Percentiles rank a stretch among this genome's conserved stretches.
phyloP scores from a whole-genome alignment of 345 rosid genomes.

The Dipteronia dyeriana region DNA sequence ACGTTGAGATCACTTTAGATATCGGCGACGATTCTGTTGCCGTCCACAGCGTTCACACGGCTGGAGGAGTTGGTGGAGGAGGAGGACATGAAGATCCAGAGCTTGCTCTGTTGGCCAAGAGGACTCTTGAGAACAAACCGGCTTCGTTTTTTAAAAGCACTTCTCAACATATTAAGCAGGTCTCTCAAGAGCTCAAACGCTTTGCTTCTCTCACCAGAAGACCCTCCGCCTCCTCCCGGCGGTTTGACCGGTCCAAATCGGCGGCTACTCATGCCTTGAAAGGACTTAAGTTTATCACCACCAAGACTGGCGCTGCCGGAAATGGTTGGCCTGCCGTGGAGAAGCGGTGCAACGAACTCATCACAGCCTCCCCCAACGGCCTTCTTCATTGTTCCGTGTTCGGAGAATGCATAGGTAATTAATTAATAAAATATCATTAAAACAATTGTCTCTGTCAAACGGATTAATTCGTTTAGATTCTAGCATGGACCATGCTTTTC shows the following conservation, averaged over 20 bases:
- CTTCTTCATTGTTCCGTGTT: slow-evolving; percentile 61
- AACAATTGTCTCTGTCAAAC: neutral
- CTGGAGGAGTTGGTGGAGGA: slow-evolving; percentile 31
- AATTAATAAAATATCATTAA: too few relatives aligned
- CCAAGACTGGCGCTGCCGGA: slow-evolving; percentile 49
- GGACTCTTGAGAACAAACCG: slow-evolving; percentile 59
- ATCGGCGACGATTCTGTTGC: slow-evolving; percentile 77
- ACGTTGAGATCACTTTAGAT: slow-evolving; percentile 87
- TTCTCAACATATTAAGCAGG: slow-evolving; percentile 65
- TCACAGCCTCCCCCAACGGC: slow-evolving; percentile 54
- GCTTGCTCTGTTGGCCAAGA: slow-evolving; percentile 62
- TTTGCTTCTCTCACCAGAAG: slow-evolving; percentile 53
- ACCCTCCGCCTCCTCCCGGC: slow-evolving; percentile 34
- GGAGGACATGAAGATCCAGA: slow-evolving; percentile 58
- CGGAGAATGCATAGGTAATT: slow-evolving; percentile 80
- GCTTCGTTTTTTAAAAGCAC: slow-evolving; percentile 60
- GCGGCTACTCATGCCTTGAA: slow-evolving; percentile 75
- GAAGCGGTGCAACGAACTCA: slow-evolving; percentile 56
- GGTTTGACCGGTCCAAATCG: slow-evolving; percentile 69
- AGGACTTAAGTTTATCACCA: slow-evolving; percentile 82
- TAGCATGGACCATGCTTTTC: neutral
- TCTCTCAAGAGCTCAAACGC: slow-evolving; percentile 79
- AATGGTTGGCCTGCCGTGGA: slow-evolving; percentile 75
- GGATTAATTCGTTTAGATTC: neutral
- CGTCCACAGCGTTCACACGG: slow-evolving; percentile 83